Base-by-base conservation (phyloP, 805 yeast species). In the Saccharomycopsis selenospora region DNA sequence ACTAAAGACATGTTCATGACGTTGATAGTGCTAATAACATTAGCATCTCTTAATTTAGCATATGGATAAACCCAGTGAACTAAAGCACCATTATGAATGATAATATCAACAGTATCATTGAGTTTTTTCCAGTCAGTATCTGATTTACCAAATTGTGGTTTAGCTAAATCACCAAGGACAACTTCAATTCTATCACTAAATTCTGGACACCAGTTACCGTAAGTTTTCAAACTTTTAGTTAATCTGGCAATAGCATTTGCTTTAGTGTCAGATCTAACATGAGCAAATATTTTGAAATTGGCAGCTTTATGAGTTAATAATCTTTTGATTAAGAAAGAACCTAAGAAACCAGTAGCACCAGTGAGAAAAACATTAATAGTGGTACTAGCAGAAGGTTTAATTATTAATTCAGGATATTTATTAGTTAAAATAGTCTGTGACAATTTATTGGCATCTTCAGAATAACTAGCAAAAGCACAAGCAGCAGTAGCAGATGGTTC, bases 31-130 rank as follows among this genome's bases (percentile, higher is more conserved):
- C 95, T 80, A 50, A 90, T 68, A 27, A 95, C 99, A 61, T 93
- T 93, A 28, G 98, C 93, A 56, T 87, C 96, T 58, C 98, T 79
- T 59, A 93, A 71, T 56, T 85, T 86, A 43, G 83, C 69, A 67
- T 93, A 93, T 24, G 99, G 98, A 64, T 85, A 93, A 2, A 90
- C 96, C 99, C 99, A 93, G 65, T 93, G 99, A 33, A 93, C 99
- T 53, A 90, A 72, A 14, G 99, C 99, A 70, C 98, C 99, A 58
- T 93, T 93, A 66, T 93, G 99, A 53, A 93, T 77, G 46, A 93
- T 80, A 3, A 82, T 82, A 64, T 95, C 99, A 50, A 91, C 71
- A 1, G 70, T 66, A 13, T 75, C 65, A 7, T 79, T 68, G 51
- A 93, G 73, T 5, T 59, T 43, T 1, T 56, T 40, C 95, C 96